A percentile compares a stretch with the other conserved stretches of the same genome.
phyloP scores from a whole-genome alignment of 1,284 basidiomycete species.

The Xerocomus amazonicus region DNA sequence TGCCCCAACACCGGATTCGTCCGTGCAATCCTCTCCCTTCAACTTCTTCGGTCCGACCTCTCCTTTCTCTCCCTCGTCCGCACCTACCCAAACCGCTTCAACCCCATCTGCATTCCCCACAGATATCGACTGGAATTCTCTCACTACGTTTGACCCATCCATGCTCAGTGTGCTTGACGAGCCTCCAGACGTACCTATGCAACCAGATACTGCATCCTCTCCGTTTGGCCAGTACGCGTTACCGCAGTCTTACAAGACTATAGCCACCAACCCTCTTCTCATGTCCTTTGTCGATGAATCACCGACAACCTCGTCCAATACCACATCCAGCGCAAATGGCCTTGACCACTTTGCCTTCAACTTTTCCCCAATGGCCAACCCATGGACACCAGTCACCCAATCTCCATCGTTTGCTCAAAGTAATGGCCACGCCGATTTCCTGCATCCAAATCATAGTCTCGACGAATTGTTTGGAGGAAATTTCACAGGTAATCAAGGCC shows the following conservation, averaged over 20 bases:
- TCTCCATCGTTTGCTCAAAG: slow-evolving; percentile 36
- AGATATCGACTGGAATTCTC: slow-evolving; percentile 59
- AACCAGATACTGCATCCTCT: slow-evolving; percentile 57
- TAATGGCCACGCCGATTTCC: slow-evolving; percentile 22
- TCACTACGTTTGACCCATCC: slow-evolving; percentile 63
- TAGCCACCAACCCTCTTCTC: slow-evolving; percentile 74
- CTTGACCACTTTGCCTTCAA: slow-evolving; percentile 27
- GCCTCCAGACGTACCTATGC: slow-evolving; percentile 44
- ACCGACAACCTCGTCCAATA: slow-evolving; percentile 25
- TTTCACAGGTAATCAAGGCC: slow-evolving; percentile 41
- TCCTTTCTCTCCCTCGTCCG: slow-evolving; percentile 24
- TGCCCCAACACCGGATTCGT: slow-evolving; percentile 19
- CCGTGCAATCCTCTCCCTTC: slow-evolving; percentile 28
- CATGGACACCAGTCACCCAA: slow-evolving; percentile 38
- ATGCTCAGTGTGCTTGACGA: slow-evolving; percentile 62
- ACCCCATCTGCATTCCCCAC: slow-evolving; percentile 26
- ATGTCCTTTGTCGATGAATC: slow-evolving; percentile 71
- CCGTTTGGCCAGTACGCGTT: slow-evolving; percentile 34
- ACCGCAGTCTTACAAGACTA: slow-evolving; percentile 57
- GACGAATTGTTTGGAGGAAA: slow-evolving; percentile 65
- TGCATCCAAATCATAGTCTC: slow-evolving; percentile 38
- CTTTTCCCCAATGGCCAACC: slow-evolving; percentile 21
- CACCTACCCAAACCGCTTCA: slow-evolving; percentile 24
- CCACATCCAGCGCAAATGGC: slow-evolving; percentile 17
- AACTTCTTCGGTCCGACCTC: slow-evolving; percentile 29